Base-by-base conservation (phyloP, 768 basidiomycete genomes). In the Russula dissimulans region DNA sequence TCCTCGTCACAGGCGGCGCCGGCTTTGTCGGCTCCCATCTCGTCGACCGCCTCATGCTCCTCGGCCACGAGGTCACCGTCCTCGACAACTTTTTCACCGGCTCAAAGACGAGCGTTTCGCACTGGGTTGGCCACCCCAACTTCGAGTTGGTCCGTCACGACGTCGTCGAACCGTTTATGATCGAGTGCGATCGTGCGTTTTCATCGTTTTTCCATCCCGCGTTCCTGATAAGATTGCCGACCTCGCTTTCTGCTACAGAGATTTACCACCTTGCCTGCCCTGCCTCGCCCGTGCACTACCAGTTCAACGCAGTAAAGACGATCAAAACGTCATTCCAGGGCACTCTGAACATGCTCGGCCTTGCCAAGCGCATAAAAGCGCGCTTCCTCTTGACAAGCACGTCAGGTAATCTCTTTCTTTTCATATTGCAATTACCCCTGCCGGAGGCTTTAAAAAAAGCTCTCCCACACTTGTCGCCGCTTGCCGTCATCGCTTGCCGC, bases 21-120 rank as follows among this genome's bases (percentile, higher is more conserved):
- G 97, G 97, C n/a, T 99, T 99, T 72, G 95, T 99, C 60, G 97
- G 97, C 15, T 95, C 93, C 36, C 97, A 99, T 75, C 85, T 99
- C 50, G 91, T 99, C 55, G 97, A 99, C 76, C 84, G 97, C 51
- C 83, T 98, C 63, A 95, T 99, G 93, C 81, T 97, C 63, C 83
- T 98, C 54, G 97, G 97, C 15, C 97, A 99, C 70, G 94, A 97
- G 72, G 93, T 95, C 67, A 94, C 92, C 57, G 95, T 97, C 65
- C 75, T 97, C 58, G 95, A 98, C 78, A 97, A 97, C 77, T 99
- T 99, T 73, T 99, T 99, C 78, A 97, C 95, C 29, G 97, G 97
- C 15, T 90, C 89, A 57, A 94, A 94, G 74, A 95, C 93, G n/a
- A 95, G 94, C 54, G 89, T 97, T 64, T 86, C 87, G 66, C 89